Base-by-base conservation (phyloP, 352 stramenopile species). In the Phytopythium helicoides region DNA sequence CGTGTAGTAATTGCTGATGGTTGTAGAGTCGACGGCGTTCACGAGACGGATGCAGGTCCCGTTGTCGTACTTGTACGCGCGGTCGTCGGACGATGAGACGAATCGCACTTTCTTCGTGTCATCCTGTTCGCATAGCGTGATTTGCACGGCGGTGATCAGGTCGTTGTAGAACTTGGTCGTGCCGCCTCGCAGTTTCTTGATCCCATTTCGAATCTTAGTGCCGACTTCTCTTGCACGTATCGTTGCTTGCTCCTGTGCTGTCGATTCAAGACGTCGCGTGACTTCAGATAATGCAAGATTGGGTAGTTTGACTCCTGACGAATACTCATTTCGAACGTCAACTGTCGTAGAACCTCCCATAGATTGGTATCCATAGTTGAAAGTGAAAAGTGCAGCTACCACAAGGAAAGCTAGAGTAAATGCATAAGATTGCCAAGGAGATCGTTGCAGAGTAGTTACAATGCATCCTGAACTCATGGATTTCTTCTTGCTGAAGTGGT, bases 161-260 rank as follows among this genome's bases (percentile, higher is more conserved):
- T 90, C 64, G 3, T 69, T 42, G 64, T 90, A 90, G 49, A 86
- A 87, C 46, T 81, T 76, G 28, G 71, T 55, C 3, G 54, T 80
- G 44, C 76, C 75, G 42, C 76, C 74, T 22, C 79, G 79, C 23
- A 90, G 52, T 36, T 86, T 64, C 54, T 81, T 85, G 52, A 90
- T 80, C 3, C 63, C 66, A 28, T 84, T 66, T 49, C 76, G 76
- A n/a, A 84, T 69, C 16, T 52, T 70, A 1, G 58, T 64, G 3
- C 76, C 76, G 15, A 88, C 62, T 44, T 76, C 47, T 16, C 70
- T 77, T 3, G 76, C 76, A 51, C 86, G 62, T 12, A 51, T 41
- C 2, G 64, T 61, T 25, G 73, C 73, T 9, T 68, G 51, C 5
- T n/a, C n/a, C n/a, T 52, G 39, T 35, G 40, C 46, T 3, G 46